Evolutionary conservation across 2,329 filamentous ascomycete genomes (phyloP).

Genomic region (Scytalidium sp.): DNA sequence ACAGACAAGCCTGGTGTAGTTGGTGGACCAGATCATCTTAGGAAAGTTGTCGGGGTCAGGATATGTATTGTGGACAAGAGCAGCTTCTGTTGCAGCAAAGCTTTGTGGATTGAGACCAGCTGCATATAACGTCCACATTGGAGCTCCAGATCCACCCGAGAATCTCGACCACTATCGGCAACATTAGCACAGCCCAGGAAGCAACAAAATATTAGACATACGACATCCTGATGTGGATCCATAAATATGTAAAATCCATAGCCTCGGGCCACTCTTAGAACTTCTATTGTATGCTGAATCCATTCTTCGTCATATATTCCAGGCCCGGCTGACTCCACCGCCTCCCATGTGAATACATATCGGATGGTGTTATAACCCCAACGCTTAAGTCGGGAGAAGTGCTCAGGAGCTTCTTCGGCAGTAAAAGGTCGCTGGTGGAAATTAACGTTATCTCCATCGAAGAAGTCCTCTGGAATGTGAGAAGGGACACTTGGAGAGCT

Average conservation of each 20-base stretch:
- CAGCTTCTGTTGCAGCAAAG: slow-evolving; percentile 84
- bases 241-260: slow-evolving; percentile 98
- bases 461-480: slow-evolving; percentile 75
- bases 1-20: slow-evolving; percentile 83
- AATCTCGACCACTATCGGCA: slow-evolving; percentile 75
- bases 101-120: slow-evolving; percentile 83
- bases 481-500: slow-evolving; percentile 79
- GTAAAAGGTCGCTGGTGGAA: slow-evolving; percentile 86
- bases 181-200: slow-evolving; percentile 23
- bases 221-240: slow-evolving; percentile 98
- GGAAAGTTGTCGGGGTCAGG: slow-evolving; percentile 81
- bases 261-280: slow-evolving; percentile 77
- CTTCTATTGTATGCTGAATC: slow-evolving; percentile 84
- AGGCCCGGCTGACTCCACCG: slow-evolving; percentile 89
- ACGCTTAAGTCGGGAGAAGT: slow-evolving; percentile 81
- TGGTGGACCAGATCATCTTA: slow-evolving; percentile 99
- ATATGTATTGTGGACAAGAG: slow-evolving; percentile 93
- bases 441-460: slow-evolving; percentile 86
- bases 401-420: slow-evolving; percentile 75
- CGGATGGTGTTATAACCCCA: slow-evolving; percentile 96
- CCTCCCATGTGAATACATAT: slow-evolving; percentile 98
- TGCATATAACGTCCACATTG: slow-evolving; percentile 97
- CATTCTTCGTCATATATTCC: slow-evolving; percentile 92
- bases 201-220: slow-evolving; percentile 42
- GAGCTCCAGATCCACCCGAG: slow-evolving; percentile 90